Evolutionary conservation across 2,329 filamentous ascomycete genomes (phyloP).

Genomic region (Trichoderma pleuroti): DNA sequence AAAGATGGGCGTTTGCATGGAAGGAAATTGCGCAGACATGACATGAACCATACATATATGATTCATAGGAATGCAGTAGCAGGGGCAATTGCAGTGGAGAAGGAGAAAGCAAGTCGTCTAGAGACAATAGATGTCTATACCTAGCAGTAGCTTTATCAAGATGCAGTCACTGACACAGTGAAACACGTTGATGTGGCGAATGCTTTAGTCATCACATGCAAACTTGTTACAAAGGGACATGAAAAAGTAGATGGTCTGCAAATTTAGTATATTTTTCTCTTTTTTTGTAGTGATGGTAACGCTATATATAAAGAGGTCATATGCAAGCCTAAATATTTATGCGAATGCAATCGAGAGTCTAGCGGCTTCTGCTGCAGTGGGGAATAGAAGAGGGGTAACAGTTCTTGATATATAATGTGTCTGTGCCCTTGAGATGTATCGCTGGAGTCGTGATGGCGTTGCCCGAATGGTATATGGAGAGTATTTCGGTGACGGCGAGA

Average conservation of each 20-base stretch:
- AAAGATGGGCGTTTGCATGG: constrained; percentile 1
- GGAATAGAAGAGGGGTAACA: not conserved
- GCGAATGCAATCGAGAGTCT: not conserved
- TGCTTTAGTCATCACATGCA: not conserved
- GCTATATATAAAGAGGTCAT: not conserved
- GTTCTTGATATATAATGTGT: not conserved
- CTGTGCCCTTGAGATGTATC: not conserved
- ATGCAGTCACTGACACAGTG: not conserved
- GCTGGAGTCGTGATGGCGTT: not conserved
- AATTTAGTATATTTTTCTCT: not conserved
- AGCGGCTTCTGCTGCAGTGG: not conserved
- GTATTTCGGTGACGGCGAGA: not conserved
- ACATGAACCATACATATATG: not conserved
- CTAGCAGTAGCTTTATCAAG: not conserved
- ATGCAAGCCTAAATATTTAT: not conserved
- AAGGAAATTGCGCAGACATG: not conserved
- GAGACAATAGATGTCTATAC: not conserved
- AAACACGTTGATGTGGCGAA: not conserved
- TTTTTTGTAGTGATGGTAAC: not conserved
- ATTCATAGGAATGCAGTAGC: not conserved
- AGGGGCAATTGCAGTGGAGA: not conserved
- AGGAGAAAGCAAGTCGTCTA: not conserved
- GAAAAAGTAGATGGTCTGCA: not conserved
- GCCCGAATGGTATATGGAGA: not conserved
- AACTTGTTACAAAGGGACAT: too few relatives aligned